Evolutionary conservation across 177 flowering plant species (phyloP), one percentile per base, ranked within the genome.

Genomic region (Vitis hybrid): DNA sequence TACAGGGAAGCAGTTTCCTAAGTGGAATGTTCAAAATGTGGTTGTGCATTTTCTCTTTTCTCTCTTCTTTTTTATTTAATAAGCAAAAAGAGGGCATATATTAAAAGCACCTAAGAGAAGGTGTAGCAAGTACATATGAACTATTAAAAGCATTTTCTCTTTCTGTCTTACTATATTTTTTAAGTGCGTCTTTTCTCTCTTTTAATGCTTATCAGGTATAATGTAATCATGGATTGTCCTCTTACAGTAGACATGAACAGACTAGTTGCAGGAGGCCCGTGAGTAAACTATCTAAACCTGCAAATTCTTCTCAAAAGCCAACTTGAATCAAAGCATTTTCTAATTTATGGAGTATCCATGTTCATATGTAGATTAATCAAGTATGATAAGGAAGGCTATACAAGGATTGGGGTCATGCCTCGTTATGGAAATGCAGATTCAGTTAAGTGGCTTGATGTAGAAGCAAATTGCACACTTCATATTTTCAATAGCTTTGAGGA

Each of bases 401-500:
- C 90, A 17, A 88, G 89, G 74, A 86, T 90, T 55, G 91, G 91
- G 11, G 77, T 90, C 26, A 82, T 90, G 85, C 92, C 92, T 59
- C 88, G 89, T 11, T 84, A 81, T 75, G 91, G 91, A 11, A 82
- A 84, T 68, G 76, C 79, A 3, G 75, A 81, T 56, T 86, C 87
- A 17, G 60, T 86, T 55, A 14, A 62, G 45, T 89, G 90, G 91
- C 86, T 89, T 65, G 67, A 84, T 1, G 89, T 88, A 52, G 70
- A 79, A 66, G 56, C 89, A 23, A 65, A 82, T 71, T 76, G 83
- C 73, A 80, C 80, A 14, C 83, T 88, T 75, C 95, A 90, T 74
- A 73, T 88, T 50, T 21, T 90, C 67, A 90, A 88, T 64, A 78
- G 85, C 58, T 87, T 81, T 65, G 92, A 90, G 63, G 84, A 84